Evolutionary conservation across 2,329 filamentous ascomycete genomes (phyloP).

Genomic region (Fusarium metavorans): DNA sequence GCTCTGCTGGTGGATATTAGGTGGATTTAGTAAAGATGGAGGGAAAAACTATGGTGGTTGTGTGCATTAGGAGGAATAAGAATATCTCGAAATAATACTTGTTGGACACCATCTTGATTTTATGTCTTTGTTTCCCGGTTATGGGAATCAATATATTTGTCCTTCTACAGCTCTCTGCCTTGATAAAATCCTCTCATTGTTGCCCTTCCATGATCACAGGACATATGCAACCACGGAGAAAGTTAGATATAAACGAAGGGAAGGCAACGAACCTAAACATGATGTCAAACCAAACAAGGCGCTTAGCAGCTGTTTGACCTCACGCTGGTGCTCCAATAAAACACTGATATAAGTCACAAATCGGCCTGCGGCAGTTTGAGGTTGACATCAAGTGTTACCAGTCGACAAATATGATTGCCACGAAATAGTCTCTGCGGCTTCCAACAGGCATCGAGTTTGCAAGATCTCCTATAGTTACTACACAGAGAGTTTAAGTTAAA

Average conservation of each 20-base stretch:
- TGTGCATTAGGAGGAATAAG: not conserved
- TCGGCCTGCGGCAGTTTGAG: not conserved
- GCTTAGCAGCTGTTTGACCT: not conserved
- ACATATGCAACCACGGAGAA: not conserved
- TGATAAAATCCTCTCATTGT: not conserved
- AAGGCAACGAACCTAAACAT: not conserved
- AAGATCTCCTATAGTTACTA: not conserved
- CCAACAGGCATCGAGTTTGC: not conserved
- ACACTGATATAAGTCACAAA: not conserved
- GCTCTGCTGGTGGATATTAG: slow-evolving; percentile 16
- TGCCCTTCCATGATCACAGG: not conserved
- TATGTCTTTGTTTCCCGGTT: not conserved
- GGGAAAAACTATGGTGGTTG: not conserved
- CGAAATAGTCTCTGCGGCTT: not conserved
- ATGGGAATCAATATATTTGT: not conserved
- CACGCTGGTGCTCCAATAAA: not conserved
- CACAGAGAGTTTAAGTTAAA: not conserved
- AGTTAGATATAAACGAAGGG: not conserved
- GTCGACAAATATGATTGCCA: not conserved
- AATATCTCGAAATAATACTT: not conserved
- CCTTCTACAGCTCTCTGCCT: not conserved
- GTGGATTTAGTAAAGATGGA: not conserved
- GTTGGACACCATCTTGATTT: not conserved
- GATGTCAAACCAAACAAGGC: not conserved
- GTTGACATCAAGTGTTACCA: too few species aligned